These are phyloP conservation scores for Diaporthe longicolla DNA, from an alignment of 2,329 filamentous ascomycete genomes.

Conservation along the genomic window DNA sequence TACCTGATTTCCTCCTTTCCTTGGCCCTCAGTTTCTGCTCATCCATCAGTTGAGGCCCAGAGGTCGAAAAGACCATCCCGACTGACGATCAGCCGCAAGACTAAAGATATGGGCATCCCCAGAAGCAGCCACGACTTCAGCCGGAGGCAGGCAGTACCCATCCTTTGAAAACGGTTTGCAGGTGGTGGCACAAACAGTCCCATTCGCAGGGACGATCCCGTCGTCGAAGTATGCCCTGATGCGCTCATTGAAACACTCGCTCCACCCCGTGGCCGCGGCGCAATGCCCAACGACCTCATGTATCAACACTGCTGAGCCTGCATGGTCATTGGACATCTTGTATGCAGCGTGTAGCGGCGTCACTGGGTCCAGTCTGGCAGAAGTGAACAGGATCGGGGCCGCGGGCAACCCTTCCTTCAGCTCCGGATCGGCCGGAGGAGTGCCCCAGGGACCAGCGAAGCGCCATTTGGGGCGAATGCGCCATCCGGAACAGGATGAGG, in stretches of 20 bases:
- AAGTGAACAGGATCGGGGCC: slow-evolving; percentile 39
- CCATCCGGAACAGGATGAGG: slow-evolving; percentile 47
- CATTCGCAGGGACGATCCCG: slow-evolving; percentile 37
- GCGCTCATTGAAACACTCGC: slow-evolving; percentile 42
- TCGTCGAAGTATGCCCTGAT: slow-evolving; percentile 41
- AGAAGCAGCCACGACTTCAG: background rate
- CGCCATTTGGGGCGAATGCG: slow-evolving; percentile 45
- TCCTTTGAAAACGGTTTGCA: slow-evolving; percentile 37
- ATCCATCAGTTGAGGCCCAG: background rate
- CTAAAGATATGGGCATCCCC: background rate
- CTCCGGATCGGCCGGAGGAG: slow-evolving; percentile 33
- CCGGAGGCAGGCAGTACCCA: slow-evolving; percentile 59
- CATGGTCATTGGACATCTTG: slow-evolving; percentile 37
- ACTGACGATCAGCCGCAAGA: background rate
- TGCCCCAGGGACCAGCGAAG: slow-evolving; percentile 47
- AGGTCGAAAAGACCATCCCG: background rate
- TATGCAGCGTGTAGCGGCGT: slow-evolving; percentile 36
- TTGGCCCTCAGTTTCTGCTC: background rate
- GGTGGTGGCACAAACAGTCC: slow-evolving; percentile 34
- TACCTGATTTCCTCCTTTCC: rapidly evolving
- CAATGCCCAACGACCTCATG: slow-evolving; percentile 41
- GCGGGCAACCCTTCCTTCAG: slow-evolving; percentile 36
- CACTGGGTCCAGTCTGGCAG: slow-evolving; percentile 38
- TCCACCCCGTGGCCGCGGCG: slow-evolving; percentile 37
- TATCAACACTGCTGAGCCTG: slow-evolving; percentile 38